Evolutionary conservation across 2,329 filamentous ascomycete species (phyloP).

Genomic region (Fusarium zealandicum): DNA sequence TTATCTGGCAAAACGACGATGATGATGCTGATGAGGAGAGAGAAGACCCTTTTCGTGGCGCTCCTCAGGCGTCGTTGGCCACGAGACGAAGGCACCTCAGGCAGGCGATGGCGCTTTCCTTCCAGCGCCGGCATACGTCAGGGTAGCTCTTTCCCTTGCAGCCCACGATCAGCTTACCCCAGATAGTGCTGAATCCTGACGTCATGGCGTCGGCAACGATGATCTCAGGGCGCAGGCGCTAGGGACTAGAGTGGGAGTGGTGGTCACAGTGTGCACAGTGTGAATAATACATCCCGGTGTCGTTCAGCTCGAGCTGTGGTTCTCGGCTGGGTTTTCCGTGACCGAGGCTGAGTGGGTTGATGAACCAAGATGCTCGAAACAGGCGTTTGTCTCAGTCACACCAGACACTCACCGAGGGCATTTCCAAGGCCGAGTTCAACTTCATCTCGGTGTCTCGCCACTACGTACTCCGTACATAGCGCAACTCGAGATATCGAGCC

Average conservation of each 20-base stretch:
- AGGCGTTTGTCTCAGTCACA: not conserved
- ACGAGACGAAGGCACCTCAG: slow-evolving; percentile 11
- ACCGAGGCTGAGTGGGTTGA: not conserved
- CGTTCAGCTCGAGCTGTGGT: slow-evolving; percentile 14
- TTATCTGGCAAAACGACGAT: slow-evolving; percentile 33
- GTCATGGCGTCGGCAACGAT: slow-evolving; percentile 35
- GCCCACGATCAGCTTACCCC: slow-evolving; percentile 29
- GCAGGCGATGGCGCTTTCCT: slow-evolving; percentile 27
- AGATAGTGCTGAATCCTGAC: slow-evolving; percentile 36
- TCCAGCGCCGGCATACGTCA: slow-evolving; percentile 31
- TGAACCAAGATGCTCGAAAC: too few species aligned
- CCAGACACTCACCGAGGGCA: not conserved
- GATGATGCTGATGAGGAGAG: slow-evolving; percentile 10
- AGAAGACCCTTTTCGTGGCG: slow-evolving; percentile 24
- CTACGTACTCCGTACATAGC: too few species aligned
- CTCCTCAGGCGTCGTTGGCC: slow-evolving; percentile 30
- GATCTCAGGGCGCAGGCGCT: slow-evolving; percentile 35
- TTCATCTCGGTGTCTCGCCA: slow-evolving; percentile 12
- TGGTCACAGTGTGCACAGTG: slow-evolving; percentile 23
- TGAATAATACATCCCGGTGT: not conserved
- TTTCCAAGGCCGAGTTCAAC: slow-evolving; percentile 4
- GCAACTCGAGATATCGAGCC: not conserved
- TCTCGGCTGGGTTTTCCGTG: slow-evolving; percentile 3
- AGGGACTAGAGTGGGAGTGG: slow-evolving; percentile 6
- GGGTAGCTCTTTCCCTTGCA: slow-evolving; percentile 31